Evolutionary conservation across 2,329 filamentous ascomycete species (phyloP), one percentile per base, ranked within the genome.

Genomic region (Cercospora zeae-maydis): DNA sequence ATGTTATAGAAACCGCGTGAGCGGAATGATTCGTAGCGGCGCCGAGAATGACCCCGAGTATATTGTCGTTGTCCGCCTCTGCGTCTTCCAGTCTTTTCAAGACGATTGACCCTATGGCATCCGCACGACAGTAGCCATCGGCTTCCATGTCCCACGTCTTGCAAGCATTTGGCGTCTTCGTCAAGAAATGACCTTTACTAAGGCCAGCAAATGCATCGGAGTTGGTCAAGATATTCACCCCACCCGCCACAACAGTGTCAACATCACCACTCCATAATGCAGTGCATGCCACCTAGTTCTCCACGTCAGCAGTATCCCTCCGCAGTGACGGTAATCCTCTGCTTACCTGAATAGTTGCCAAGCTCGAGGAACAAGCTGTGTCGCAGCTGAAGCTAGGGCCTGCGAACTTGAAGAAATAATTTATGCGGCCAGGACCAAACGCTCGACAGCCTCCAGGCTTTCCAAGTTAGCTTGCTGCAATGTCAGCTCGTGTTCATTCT

Each of bases 341-440:
- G 39, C 16, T 3, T 45, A 45, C 65, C 64, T 70, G 30, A n/a
- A 72, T 64, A 7, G 71, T 64, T 1, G 70, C 68, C 11, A 72
- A 58, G 27, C 70, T 63, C 1, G 71, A 72, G 13, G 71, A 72
- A 58, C 73, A 75, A 13, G 72, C 73, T 8, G 72, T 74, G 36
- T 74, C 73, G 30, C 71, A 59, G 19, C 63, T 70, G 61, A 66
- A 70, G 31, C 66, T 70, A 1, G 71, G 70, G 1, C 72, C 71
- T 4, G 63, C 58, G 36, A 70, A 73, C 16, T 70, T 67, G 66
- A 91, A 91, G 74, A 88, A 88, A 75, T 91, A 92, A 77, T 91
- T 86, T 73, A 92, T 88, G 8, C 88, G 81, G 10, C 87, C 85
- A 0, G 84, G 83, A 2, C 80, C 83, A 64, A 87, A 87, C 2